Percentiles rank a stretch among this genome's conserved stretches.
Conservation (phyloP, 1,284 basidiomycete species). For the Tilletia walkeri region DNA sequence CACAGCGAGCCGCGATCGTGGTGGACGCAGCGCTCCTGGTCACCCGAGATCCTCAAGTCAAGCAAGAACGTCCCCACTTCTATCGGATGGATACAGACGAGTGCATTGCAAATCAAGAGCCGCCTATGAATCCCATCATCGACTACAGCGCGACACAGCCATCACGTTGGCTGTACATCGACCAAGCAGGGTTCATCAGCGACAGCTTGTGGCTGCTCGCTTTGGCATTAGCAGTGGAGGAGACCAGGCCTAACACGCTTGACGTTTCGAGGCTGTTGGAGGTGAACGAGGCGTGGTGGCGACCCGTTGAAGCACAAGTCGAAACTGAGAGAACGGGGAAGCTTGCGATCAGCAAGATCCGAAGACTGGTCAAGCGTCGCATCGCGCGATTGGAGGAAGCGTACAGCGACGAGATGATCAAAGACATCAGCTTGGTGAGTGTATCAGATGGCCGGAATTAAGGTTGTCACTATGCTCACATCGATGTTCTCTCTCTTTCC, state of each 20-base stretch:
- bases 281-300: neutral
- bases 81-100: neutral
- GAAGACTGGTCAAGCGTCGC: too few species aligned
- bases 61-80: neutral
- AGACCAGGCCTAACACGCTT: neutral
- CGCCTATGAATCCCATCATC: neutral
- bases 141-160: neutral
- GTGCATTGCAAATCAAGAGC: neutral
- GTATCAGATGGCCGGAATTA: too few species aligned
- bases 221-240: neutral
- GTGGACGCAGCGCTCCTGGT: neutral
- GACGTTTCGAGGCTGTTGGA: neutral
- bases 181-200: neutral
- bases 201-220: slow-evolving; percentile 5
- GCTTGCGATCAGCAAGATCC: too few species aligned
- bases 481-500: too few species aligned
- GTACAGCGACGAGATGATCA: too few species aligned
- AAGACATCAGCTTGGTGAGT: too few species aligned
- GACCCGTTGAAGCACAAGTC: too few species aligned
- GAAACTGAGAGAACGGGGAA: too few species aligned
- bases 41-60: neutral
- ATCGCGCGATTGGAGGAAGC: too few species aligned
- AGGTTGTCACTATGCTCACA: too few species aligned
- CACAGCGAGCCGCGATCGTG: neutral
- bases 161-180: neutral